Base-by-base conservation (phyloP, 495 filamentous ascomycete species). In the Terfezia boudieri region DNA sequence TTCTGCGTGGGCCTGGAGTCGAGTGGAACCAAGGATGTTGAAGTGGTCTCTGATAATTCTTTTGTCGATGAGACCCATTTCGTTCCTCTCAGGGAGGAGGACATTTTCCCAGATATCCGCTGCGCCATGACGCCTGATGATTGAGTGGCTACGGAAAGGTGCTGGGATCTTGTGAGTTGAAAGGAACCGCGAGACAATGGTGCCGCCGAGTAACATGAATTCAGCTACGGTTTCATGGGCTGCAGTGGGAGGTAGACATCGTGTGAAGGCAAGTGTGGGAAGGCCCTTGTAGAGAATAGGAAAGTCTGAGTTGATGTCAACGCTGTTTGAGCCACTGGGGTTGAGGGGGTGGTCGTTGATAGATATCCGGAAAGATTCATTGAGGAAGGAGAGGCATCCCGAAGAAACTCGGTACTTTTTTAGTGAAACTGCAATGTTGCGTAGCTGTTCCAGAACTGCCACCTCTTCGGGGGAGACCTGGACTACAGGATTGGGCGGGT, bases 131-230 rank as follows among this genome's bases (percentile, higher is more conserved):
- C 41, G 41, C 17, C 14, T 1, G 12, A 20, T 14, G 41, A 46
- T 14, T 2, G 64, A 58, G 9, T 66, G 55, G 46, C 70, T 64
- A 51, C 86, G 76, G 67, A 82, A 95, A 14, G 86, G 74, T 52
- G 77, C 73, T 2, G 92, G 88, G 37, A 98, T 84, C 54, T 75
- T 71, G 37, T 88, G 80, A 41, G 78, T 73, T 14, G 73, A 62
- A 62, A 81, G 84, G 82, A 85, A 98, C 38, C 65, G 67, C 8
- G 79, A 87, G 3, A 78, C 79, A 17, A 83, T 68, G 60, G 83
- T 74, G 58, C 83, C 82, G 51, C 80, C 86, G 17, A 89, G 68
- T 50, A 84, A 70, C 90, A 96, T 98, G 22, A 83, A 63, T 53
- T 78, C 71, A 1, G 73, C 67, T 49, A 83, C 69, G 37, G 84